Evolutionary conservation across 2,329 filamentous ascomycete genomes (phyloP).

Genomic region (Fusarium xyrophilum): DNA sequence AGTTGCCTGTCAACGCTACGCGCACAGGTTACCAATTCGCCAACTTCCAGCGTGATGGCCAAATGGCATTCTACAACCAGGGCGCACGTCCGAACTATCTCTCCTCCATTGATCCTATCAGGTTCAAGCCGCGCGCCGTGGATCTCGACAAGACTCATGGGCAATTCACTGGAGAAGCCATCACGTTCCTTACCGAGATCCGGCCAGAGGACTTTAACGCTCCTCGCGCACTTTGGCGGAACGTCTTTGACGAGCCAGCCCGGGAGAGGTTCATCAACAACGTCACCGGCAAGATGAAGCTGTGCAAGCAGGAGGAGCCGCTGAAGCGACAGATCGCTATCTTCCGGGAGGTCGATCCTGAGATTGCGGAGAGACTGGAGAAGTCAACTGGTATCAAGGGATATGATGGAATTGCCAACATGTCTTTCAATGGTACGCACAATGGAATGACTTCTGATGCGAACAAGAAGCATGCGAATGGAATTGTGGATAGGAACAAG

Average conservation of each 20-base stretch:
- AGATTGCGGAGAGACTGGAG: constrained; percentile 64
- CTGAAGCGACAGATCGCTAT: constrained; percentile 70
- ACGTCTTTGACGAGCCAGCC: constrained; percentile 11
- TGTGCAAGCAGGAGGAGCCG: constrained; percentile 64
- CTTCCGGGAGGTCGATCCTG: constrained; percentile 67
- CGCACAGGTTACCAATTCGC: constrained; percentile 2
- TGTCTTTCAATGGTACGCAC: constrained; percentile 13
- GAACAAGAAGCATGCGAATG: constrained; percentile 9
- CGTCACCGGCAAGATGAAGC: constrained; percentile 66
- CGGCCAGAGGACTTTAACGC: constrained; percentile 29
- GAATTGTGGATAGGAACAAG: constrained; percentile 5
- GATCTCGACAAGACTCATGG: constrained; percentile 28
- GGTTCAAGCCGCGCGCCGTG: constrained; percentile 12
- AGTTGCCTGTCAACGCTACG: constrained; percentile 26
- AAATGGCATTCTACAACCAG: constrained; percentile 31
- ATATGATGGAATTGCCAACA: constrained; percentile 10
- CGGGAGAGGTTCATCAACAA: constrained; percentile 62
- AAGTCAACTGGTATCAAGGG: constrained; percentile 61
- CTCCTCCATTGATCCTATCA: constrained; percentile 22
- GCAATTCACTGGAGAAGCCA: constrained; percentile 19
- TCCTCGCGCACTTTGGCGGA: constrained; percentile 1
- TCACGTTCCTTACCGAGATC: constrained; percentile 27
- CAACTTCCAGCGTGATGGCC: constrained; percentile 28
- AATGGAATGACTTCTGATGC: constrained; percentile 14
- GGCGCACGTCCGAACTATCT: constrained; percentile 26